A percentile compares a stretch with the other conserved stretches of the same genome.
Evolutionary conservation across 75 land plant species (phyloP).

Genomic region (Sequoiadendron giganteum): DNA sequence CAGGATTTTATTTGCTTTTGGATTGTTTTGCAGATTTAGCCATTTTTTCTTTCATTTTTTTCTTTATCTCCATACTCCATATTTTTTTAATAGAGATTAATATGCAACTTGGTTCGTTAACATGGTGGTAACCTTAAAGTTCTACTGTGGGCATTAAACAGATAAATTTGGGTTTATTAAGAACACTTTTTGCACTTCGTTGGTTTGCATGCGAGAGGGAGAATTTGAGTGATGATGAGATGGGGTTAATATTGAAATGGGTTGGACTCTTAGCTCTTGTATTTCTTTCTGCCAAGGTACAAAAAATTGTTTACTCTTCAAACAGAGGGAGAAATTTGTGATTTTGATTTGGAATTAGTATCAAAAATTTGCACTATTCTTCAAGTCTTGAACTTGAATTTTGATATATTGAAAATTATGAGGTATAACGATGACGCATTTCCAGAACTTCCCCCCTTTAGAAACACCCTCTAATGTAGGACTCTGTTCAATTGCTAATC

Average conservation of each 20-base stretch:
- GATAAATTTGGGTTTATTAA: too few relatives aligned
- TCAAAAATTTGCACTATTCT: slow-evolving; percentile 16
- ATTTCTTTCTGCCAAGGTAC: slow-evolving; percentile 17
- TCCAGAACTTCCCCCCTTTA: too few relatives aligned
- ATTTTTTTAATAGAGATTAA: too few relatives aligned
- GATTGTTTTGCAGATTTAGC: too few relatives aligned
- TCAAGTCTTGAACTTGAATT: slow-evolving; percentile 14
- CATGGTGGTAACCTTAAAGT: too few relatives aligned
- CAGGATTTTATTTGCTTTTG: too few relatives aligned
- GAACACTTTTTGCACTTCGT: too few relatives aligned
- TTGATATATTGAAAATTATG: background rate
- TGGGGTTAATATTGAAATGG: slow-evolving; percentile 10
- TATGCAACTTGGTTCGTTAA: too few relatives aligned
- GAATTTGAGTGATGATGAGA: slow-evolving; percentile 17
- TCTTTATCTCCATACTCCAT: too few relatives aligned
- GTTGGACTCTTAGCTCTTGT: slow-evolving; percentile 10
- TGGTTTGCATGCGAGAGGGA: slow-evolving; percentile 1
- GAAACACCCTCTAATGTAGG: slow-evolving; percentile 13
- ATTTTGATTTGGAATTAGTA: slow-evolving; percentile 17
- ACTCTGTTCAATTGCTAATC: slow-evolving; percentile 5
- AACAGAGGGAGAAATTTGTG: background rate
- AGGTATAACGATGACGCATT: background rate
- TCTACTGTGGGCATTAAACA: too few relatives aligned
- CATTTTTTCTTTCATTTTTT: too few relatives aligned
- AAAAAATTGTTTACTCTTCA: slow-evolving; percentile 8